Evolutionary conservation across 371 early-diverging fungal species (phyloP).

Genomic region (Antonospora locustae): DNA sequence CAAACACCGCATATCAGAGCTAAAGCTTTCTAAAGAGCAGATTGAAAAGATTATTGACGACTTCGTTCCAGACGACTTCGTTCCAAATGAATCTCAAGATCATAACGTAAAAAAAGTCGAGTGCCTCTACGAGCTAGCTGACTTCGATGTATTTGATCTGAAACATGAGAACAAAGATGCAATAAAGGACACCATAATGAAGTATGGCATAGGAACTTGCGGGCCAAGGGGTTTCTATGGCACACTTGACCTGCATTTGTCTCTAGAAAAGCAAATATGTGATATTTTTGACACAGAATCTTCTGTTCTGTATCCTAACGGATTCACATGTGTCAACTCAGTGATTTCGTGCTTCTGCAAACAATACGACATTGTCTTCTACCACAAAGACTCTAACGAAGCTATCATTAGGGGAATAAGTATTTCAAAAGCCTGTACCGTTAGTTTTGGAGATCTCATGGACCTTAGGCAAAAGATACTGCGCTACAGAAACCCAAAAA

Average conservation of each 20-base stretch:
- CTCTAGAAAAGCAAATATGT: constrained; percentile 75
- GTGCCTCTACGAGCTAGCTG: not conserved
- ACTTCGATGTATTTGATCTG: constrained; percentile 35
- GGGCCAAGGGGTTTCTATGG: constrained; percentile 97
- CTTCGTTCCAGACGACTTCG: constrained; percentile 14
- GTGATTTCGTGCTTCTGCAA: constrained; percentile 92
- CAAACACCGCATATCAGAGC: not conserved
- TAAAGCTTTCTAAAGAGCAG: constrained; percentile 8
- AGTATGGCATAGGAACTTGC: constrained; percentile 95
- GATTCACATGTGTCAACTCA: constrained; percentile 73
- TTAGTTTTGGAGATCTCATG: constrained; percentile 35
- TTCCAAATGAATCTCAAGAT: not conserved
- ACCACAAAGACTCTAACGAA: constrained; percentile 47
- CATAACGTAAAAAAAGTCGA: constrained; percentile 2
- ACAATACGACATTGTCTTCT: constrained; percentile 81
- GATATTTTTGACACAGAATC: constrained; percentile 69
- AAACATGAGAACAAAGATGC: constrained; percentile 57
- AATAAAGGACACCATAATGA: constrained; percentile 68
- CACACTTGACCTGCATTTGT: constrained; percentile 87
- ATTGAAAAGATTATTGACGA: constrained; percentile 15
- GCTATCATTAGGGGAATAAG: constrained; percentile 49
- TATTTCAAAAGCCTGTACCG: constrained; percentile 36
- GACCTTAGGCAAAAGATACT: constrained; percentile 41
- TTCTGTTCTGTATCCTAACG: constrained; percentile 91
- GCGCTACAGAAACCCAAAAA: constrained; percentile 33